Evolutionary conservation across 2,329 filamentous ascomycete genomes (phyloP).

Genomic region (Cladophialophora carrionii): DNA sequence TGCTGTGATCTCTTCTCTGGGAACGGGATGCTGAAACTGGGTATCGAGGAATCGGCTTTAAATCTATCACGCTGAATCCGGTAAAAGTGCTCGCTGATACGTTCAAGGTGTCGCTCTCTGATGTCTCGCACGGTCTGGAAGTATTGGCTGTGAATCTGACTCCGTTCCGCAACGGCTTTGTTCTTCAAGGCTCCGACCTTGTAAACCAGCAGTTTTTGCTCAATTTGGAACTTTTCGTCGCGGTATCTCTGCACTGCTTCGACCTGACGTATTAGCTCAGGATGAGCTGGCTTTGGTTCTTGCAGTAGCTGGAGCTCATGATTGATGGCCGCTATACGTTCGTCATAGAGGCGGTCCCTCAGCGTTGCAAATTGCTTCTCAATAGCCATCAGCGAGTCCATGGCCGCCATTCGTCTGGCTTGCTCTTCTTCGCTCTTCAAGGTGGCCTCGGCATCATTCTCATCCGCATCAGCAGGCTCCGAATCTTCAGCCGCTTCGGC

Average conservation of each 20-base stretch:
- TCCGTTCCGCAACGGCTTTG: conserved; percentile 76
- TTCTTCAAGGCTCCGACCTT: conserved; percentile 73
- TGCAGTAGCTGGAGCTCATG: conserved; percentile 64
- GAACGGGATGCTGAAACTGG: conserved; percentile 81
- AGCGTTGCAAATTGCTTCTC: conserved; percentile 88
- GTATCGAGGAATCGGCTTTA: conserved; percentile 73
- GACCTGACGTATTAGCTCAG: conserved; percentile 88
- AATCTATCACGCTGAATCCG: conserved; percentile 88
- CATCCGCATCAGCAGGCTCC: conserved; percentile 52
- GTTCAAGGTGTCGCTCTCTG: conserved; percentile 76
- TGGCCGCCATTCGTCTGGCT: conserved; percentile 75
- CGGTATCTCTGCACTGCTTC: conserved; percentile 81
- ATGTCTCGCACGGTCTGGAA: conserved; percentile 83
- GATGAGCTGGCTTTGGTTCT: conserved; percentile 70
- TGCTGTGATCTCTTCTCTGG: conserved; percentile 76
- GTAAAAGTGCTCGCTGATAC: conserved; percentile 87
- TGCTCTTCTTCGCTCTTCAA: conserved; percentile 61
- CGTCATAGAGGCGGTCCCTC: conserved; percentile 79
- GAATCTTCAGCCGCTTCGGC: conserved; percentile 52
- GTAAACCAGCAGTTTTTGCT: conserved; percentile 72
- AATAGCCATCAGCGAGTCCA: conserved; percentile 76
- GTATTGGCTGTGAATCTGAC: conserved; percentile 87
- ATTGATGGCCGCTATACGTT: conserved; percentile 80
- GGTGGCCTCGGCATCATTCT: conserved; percentile 48
- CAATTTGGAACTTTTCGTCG: conserved; percentile 76